Base-by-base conservation (phyloP, 2,329 filamentous ascomycete species). In the Fusarium bactridioides region DNA sequence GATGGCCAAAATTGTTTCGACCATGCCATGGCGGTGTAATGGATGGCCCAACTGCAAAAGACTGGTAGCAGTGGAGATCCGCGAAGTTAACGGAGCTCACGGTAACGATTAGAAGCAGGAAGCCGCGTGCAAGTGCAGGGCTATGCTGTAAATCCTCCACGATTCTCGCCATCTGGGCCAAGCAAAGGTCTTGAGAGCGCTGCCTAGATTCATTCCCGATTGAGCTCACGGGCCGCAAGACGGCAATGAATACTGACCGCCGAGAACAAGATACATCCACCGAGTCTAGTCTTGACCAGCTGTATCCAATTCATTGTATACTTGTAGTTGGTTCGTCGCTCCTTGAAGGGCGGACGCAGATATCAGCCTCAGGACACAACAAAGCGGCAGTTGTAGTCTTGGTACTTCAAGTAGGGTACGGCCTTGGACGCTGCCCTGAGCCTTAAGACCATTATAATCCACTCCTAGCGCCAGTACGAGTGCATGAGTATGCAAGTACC, bases 401-500 rank as follows among this genome's bases (percentile, higher is more conserved):
- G 43, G 50, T 61, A 51, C 70, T 64, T 73, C 62, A 58, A 59
- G 61, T 64, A 61, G 57, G 50, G 48, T 59, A 62, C 55, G 51
- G 57, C 64, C 64, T 67, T 69, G 61, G 68, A 72, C 67, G 69
- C 67, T 69, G 61, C 60, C 58, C 73, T 74, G 69, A 77, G 73
- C 69, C 71, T 74, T 65, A 67, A 45, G 44, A 64, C 51, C 56
- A 63, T 61, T 61, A 60, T 58, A 63, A 67, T 69, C 69, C 61
- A 69, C 48, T 61, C 61, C 50, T 66, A 59, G 50, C 51, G 60
- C 65, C 65, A 64, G 70, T 61, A 64, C 72, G 67, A 73, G 69
- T 82, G 83, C 82, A 83, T 81, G 78, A 81, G 76, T 76, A 83
- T 87, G 85, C 85, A 86, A 78, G 79, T 80, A 86, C 78, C 85